These are phyloP conservation scores for Amoebophrya sp. DNA, from an alignment of 169 alveolate genomes.

Conservation along the genomic window DNA sequence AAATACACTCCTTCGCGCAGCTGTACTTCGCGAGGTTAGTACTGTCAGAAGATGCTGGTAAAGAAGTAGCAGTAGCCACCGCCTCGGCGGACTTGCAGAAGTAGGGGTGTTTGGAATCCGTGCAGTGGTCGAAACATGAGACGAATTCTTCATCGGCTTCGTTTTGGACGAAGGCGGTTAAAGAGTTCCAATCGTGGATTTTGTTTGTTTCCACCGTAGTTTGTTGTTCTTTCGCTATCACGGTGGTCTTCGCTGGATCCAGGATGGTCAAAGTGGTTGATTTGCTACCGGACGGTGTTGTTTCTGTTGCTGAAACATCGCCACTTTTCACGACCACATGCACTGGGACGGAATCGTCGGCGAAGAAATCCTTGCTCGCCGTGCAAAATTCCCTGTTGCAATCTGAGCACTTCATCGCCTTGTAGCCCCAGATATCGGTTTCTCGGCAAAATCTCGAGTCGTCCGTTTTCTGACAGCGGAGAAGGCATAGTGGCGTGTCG, in stretches of 20 bases:
- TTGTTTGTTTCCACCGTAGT: too few species aligned
- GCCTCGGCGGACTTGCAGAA: neutral
- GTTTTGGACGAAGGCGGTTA: neutral
- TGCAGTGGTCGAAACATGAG: neutral
- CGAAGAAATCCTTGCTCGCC: neutral
- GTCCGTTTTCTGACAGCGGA: neutral
- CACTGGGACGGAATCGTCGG: neutral
- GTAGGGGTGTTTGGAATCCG: neutral
- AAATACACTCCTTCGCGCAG: neutral
- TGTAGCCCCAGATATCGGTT: neutral
- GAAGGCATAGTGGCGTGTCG: neutral
- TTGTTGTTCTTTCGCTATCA: too few species aligned
- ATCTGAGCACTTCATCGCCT: neutral
- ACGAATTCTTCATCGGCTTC: neutral
- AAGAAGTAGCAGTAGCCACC: too few species aligned
- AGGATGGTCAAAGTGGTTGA: neutral
- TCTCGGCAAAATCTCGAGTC: neutral
- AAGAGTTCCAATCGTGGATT: neutral
- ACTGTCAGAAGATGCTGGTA: too few species aligned
- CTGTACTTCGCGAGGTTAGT: neutral
- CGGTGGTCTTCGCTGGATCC: too few species aligned
- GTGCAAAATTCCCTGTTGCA: neutral
- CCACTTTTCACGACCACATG: too few species aligned
- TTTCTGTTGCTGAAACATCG: neutral
- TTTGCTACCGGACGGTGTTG: neutral